Percentiles rank a stretch among this genome's conserved stretches.
phyloP scores from a whole-genome alignment of 2,329 filamentous ascomycete genomes.

The Colletotrichum sp. region DNA sequence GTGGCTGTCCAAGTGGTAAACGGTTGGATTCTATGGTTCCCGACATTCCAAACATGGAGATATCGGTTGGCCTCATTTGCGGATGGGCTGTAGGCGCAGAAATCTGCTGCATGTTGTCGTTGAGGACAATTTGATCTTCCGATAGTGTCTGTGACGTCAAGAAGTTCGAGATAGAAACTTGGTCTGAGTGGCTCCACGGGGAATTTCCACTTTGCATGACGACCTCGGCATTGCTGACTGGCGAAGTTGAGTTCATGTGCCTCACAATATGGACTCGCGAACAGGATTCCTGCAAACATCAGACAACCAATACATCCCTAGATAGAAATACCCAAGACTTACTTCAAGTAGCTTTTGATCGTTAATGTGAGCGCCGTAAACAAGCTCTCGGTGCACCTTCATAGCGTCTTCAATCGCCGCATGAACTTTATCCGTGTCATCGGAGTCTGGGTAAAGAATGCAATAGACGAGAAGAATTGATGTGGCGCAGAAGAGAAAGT shows the following conservation, averaged over 20 bases:
- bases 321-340: accelerated
- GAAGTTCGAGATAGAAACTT: neutral
- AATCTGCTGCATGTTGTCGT: neutral
- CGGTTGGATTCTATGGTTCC: neutral
- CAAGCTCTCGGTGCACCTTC: neutral
- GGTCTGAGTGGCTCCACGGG: neutral
- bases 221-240: neutral
- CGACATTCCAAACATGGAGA: neutral
- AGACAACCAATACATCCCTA: neutral
- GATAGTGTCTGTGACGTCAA: neutral
- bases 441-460: neutral
- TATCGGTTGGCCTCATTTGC: neutral
- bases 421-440: neutral
- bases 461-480: neutral
- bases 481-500: neutral
- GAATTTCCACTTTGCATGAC: neutral
- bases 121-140: neutral
- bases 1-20: neutral
- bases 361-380: neutral
- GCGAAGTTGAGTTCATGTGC: neutral
- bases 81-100: neutral
- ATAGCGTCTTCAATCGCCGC: neutral
- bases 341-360: neutral
- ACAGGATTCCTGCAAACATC: neutral
- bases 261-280: neutral